A percentile compares a stretch with the other conserved stretches of the same genome.
Evolutionary conservation across 768 basidiomycete genomes (phyloP).

Genomic region (Fibroporia radiculosa): DNA sequence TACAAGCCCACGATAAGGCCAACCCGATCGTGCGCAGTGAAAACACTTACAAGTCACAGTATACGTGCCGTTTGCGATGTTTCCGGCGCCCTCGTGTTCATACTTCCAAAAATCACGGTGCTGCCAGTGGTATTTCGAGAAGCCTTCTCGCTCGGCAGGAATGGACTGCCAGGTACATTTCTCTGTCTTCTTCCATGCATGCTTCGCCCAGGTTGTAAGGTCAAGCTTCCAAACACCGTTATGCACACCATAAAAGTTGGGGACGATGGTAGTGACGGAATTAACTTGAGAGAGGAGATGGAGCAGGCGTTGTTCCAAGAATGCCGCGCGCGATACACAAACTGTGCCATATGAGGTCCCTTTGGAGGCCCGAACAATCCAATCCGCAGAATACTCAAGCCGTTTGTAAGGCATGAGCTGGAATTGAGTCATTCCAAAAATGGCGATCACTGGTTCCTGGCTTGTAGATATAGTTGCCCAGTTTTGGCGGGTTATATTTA

Average conservation of each 20-base stretch:
- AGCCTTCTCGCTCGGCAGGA: too few species aligned
- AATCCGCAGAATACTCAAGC: constrained; percentile 11
- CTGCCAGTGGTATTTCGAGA: constrained; percentile 20
- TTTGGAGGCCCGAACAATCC: constrained; percentile 9
- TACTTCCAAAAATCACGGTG: constrained; percentile 21
- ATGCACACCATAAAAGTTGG: constrained; percentile 5
- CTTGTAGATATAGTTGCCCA: constrained; percentile 1
- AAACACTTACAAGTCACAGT: constrained; percentile 13
- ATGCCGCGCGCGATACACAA: constrained; percentile 8
- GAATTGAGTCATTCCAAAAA: constrained; percentile 17
- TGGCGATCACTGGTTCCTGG: constrained; percentile 14
- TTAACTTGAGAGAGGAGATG: constrained; percentile 15
- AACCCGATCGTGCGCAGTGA: not conserved
- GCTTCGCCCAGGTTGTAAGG: constrained; percentile 3
- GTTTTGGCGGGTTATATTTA: constrained; percentile 6
- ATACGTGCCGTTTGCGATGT: constrained; percentile 12
- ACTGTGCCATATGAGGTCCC: constrained; percentile 16
- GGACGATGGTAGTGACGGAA: constrained; percentile 18
- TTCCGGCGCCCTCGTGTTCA: constrained; percentile 14
- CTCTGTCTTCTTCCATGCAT: not conserved
- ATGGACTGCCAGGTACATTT: not conserved
- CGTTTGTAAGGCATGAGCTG: constrained; percentile 5
- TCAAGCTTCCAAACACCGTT: constrained; percentile 11
- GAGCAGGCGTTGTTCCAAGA: constrained; percentile 12
- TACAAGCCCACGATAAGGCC: constrained; percentile 1